phyloP scores from a whole-genome alignment of 2,329 filamentous ascomycete species.

The Paramyrothecium sp. region DNA sequence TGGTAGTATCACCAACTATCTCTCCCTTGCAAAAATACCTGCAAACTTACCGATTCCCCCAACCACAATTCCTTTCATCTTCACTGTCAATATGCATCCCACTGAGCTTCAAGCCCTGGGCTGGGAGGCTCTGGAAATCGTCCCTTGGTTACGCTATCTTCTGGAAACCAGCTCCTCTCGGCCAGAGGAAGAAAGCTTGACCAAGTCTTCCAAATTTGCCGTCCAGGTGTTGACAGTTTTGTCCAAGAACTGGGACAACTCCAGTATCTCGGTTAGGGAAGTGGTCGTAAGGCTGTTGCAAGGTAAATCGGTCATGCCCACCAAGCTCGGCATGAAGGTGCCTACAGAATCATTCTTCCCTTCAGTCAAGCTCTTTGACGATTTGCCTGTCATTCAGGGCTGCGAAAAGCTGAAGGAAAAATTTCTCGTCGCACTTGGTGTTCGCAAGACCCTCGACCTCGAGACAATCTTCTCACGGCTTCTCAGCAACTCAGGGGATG shows the following conservation, averaged over 20 bases:
- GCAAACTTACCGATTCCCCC: constrained; percentile 78
- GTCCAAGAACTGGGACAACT: constrained; percentile 87
- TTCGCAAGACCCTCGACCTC: constrained; percentile 92
- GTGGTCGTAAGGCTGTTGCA: constrained; percentile 65
- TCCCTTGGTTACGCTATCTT: constrained; percentile 82
- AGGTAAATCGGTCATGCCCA: constrained; percentile 76
- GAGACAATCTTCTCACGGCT: constrained; percentile 90
- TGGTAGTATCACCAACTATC: constrained; percentile 70
- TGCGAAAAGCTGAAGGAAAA: constrained; percentile 86
- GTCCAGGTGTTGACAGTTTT: constrained; percentile 73
- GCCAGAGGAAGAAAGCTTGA: constrained; percentile 66
- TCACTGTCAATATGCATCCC: constrained; percentile 68
- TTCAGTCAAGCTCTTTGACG: constrained; percentile 91
- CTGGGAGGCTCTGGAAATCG: constrained; percentile 81
- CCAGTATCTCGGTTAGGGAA: constrained; percentile 64
- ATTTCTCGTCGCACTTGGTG: constrained; percentile 77
- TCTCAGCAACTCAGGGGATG: constrained; percentile 57
- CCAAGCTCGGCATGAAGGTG: constrained; percentile 83
- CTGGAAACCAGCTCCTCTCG: constrained; percentile 64
- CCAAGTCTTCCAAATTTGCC: constrained; percentile 70
- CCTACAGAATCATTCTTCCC: constrained; percentile 88
- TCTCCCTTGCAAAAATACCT: constrained; percentile 77
- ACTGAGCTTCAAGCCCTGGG: constrained; percentile 76
- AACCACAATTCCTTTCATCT: constrained; percentile 79
- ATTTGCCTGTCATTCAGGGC: constrained; percentile 77